Evolutionary conservation across 73 alveolate genomes (phyloP), one percentile per base, ranked within the genome.

Genomic region (Paramecium sonneborni): DNA sequence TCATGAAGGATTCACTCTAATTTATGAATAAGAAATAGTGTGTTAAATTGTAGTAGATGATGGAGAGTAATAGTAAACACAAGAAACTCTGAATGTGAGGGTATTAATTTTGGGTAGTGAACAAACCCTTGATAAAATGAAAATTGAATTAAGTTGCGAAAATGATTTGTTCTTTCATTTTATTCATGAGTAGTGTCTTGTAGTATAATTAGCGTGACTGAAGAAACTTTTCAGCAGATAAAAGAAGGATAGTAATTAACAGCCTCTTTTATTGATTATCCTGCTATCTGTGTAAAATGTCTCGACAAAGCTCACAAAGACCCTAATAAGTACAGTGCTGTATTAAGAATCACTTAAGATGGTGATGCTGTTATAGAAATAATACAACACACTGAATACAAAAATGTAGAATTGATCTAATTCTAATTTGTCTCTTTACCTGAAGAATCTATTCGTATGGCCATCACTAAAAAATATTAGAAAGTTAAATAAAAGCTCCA

Each of bases 271-370:
- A 88, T 69, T 10, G 93, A 88, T 69, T 88, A 88, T 46, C 93
- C 93, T 39, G 93, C 93, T 1, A 88, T 88, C n/a, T 88, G 93
- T 57, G 70, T 88, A 37, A 88, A 88, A 43, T 69, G 90, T 68
- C 68, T 88, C 43, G 86, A 88, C 37, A 88, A 88, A 34, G 93
- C 86, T 18, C 88, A 62, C 26, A 88, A 88, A 52, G 90, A 55
- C 38, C 57, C 93, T 12, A 62, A 55, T 21, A 57, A 62, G 43
- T 88, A 88, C 30, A 69, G 48, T 23, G 70, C 94, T 3, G 43
- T 70, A 4, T 34, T 88, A 38, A 38, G 69, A 38, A 88, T 70
- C 70, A 23, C 55, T 38, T 34, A 88, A 28, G 87, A 48, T 9
- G 91, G 94, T 3, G 35, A 37, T 6, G 94, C 91, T 21, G 44